Evolutionary conservation across 1,284 basidiomycete species (phyloP).

Genomic region (Ustilago shanxiensis): DNA sequence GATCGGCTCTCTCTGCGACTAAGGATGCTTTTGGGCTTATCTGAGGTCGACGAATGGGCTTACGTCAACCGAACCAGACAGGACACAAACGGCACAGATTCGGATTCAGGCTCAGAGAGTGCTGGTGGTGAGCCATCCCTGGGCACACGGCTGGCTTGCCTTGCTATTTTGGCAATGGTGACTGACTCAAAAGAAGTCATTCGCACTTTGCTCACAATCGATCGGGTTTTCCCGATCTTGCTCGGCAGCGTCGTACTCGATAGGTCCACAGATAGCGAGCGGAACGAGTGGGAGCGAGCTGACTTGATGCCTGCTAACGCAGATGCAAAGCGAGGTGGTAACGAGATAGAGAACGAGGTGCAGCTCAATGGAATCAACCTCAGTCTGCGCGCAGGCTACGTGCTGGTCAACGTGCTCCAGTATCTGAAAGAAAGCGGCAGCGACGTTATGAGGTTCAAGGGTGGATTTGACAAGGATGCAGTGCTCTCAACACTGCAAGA

Average conservation of each 20-base stretch:
- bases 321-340: neutral
- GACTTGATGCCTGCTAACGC: slow-evolving; percentile 15
- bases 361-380: slow-evolving; percentile 39
- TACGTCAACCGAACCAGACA: neutral
- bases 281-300: slow-evolving; percentile 33
- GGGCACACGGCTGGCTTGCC: slow-evolving; percentile 34
- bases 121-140: slow-evolving; percentile 32
- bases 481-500: slow-evolving; percentile 23
- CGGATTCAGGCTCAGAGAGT: neutral
- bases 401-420: slow-evolving; percentile 35
- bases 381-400: slow-evolving; percentile 35
- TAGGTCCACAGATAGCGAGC: slow-evolving; percentile 24
- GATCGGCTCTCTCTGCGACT: slow-evolving; percentile 28
- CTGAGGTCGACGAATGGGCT: slow-evolving; percentile 41
- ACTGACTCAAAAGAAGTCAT: slow-evolving; percentile 18
- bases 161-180: slow-evolving; percentile 37
- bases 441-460: neutral
- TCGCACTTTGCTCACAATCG: slow-evolving; percentile 22
- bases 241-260: slow-evolving; percentile 24
- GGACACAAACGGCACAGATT: neutral
- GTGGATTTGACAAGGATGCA: slow-evolving; percentile 14
- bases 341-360: slow-evolving; percentile 15
- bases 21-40: slow-evolving; percentile 31
- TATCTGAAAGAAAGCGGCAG: neutral
- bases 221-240: slow-evolving; percentile 29